A percentile compares a stretch with the other conserved stretches of the same genome.
phyloP scores from a whole-genome alignment of 2,329 filamentous ascomycete species.

The Alternaria ventricosa region DNA sequence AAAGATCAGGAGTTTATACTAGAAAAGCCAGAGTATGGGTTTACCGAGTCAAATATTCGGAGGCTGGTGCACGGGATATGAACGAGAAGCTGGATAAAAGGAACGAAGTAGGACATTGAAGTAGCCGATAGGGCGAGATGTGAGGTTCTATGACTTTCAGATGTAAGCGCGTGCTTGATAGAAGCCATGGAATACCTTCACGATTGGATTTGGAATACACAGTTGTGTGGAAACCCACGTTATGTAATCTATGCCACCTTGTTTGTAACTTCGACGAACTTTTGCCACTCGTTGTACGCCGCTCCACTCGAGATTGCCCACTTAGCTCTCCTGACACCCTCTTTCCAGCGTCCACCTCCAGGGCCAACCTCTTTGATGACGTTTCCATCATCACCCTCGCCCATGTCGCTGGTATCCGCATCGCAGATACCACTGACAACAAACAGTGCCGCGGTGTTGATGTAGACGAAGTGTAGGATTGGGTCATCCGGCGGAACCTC shows the following conservation, averaged over 20 bases:
- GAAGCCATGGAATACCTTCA: background rate
- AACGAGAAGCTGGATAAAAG: no score
- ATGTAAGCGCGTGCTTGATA: background rate
- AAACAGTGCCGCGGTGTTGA: conserved; percentile 89
- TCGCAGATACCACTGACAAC: conserved; percentile 88
- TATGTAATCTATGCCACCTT: conserved; percentile 28
- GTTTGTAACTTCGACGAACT: conserved; percentile 85
- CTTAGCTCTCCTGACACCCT: conserved; percentile 83
- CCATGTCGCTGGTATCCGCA: conserved; percentile 79
- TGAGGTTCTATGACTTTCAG: background rate
- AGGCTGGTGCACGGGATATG: no score
- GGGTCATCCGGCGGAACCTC: conserved; percentile 78
- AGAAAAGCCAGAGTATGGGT: no score
- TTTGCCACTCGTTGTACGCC: conserved; percentile 81
- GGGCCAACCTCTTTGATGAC: conserved; percentile 85
- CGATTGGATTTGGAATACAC: background rate
- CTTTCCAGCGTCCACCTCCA: conserved; percentile 90
- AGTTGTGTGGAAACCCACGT: background rate
- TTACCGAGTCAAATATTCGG: no score
- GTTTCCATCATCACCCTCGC: conserved; percentile 76
- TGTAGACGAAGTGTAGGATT: conserved; percentile 89
- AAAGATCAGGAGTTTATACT: no score
- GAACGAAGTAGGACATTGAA: no score
- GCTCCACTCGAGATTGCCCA: conserved; percentile 88
- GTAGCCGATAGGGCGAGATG: background rate